These are phyloP conservation scores for Antrodiella citrinella DNA, from an alignment of 768 basidiomycete species.

Conservation along the genomic window DNA sequence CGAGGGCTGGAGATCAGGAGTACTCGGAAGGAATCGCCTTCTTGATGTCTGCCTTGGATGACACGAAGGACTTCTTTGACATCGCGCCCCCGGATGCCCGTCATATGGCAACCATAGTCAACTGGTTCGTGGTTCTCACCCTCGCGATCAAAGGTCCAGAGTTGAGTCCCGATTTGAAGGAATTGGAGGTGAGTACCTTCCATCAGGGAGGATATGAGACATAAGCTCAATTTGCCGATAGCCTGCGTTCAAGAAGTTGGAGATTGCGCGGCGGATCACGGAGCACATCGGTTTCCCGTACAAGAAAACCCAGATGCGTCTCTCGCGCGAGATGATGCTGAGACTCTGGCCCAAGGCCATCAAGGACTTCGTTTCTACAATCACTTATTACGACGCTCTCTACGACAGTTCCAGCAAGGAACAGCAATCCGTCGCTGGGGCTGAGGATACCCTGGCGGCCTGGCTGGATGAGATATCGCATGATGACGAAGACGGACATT, in stretches of 20 bases:
- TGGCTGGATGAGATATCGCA: constrained; percentile 47
- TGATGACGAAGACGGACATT: constrained; percentile 25
- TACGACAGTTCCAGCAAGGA: constrained; percentile 19
- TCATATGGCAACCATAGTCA: constrained; percentile 49
- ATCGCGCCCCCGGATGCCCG: constrained; percentile 56
- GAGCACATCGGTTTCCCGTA: constrained; percentile 36
- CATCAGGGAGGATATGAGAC: neutral
- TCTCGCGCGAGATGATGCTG: constrained; percentile 45
- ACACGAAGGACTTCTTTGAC: constrained; percentile 45
- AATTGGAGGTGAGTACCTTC: constrained; percentile 36
- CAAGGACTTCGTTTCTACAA: constrained; percentile 39
- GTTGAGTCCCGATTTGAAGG: constrained; percentile 38
- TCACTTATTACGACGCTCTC: constrained; percentile 28
- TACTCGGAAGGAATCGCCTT: constrained; percentile 58
- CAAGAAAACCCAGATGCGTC: constrained; percentile 43
- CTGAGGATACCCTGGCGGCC: constrained; percentile 48
- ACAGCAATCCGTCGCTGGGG: constrained; percentile 27
- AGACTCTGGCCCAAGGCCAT: constrained; percentile 34
- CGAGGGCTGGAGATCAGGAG: constrained; percentile 31
- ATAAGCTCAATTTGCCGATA: constrained; percentile 3
- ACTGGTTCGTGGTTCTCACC: constrained; percentile 51
- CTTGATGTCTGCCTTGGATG: constrained; percentile 50
- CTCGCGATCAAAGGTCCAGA: constrained; percentile 45
- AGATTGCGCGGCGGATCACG: constrained; percentile 45
- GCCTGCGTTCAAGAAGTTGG: constrained; percentile 34